Base-by-base conservation (phyloP, 179 eudicot species). In the Pouteria campechiana region DNA sequence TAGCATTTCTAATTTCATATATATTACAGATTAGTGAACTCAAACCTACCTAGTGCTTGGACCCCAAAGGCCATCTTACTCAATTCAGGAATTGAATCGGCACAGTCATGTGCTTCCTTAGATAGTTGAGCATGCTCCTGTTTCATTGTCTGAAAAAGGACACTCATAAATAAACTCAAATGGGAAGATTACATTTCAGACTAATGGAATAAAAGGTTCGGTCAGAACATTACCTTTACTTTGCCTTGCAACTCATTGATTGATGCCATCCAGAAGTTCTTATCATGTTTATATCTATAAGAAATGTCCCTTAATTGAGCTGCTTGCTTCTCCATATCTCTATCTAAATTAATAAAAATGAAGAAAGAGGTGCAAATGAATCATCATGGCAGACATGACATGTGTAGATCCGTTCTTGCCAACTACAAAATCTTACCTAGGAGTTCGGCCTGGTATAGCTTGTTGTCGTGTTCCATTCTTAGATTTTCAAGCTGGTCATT, bases 401-500 rank as follows among this genome's bases (percentile, higher is more conserved):
- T 2, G n/a, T n/a, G n/a, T n/a, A n/a, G n/a, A n/a, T 25, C 17
- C 22, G 17, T 3, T 17, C 25, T 27, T 34, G 3, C 15, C 25
- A 10, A 11, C 33, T 32, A n/a, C 19, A 34, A 40, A 12, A 50
- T 52, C 83, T 69, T 69, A 81, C 97, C 97, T 32, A 79, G 76
- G 58, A 93, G 72, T 41, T 68, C 74, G 34, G 87, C 68, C 47
- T 65, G 72, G 64, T 76, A 81, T 52, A 69, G 40, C 52, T 48
- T 81, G 44, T 73, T 81, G 74, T 79, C 95, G 35, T 85, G 93
- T 18, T 90, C 95, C 89, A 77, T 74, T 47, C 78, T 73, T 20
- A 86, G 85, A 65, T 81, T 86, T 74, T 78, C 78, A 43, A 90
- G 75, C 64, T 90, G 84, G 57, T 81, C 79, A 43, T 76, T 86